phyloP scores from a whole-genome alignment of 2,329 filamentous ascomycete species.

The Verticillium isaacii region DNA sequence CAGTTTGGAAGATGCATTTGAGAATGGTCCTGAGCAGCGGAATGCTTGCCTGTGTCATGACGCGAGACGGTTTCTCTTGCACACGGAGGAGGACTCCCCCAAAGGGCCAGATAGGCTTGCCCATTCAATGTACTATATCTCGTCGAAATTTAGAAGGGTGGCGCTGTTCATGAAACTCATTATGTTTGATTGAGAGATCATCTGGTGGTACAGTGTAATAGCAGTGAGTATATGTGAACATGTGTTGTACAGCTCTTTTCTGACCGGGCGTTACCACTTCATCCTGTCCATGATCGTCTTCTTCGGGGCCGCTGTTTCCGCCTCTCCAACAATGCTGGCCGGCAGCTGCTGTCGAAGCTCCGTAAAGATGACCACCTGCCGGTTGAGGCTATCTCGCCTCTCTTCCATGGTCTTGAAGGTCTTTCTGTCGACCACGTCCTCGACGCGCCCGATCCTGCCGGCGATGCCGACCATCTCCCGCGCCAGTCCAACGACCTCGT shows the following conservation, averaged over 20 bases:
- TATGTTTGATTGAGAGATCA: background rate
- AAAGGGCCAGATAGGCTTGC: background rate
- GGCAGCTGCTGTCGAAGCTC: slow-evolving; percentile 7
- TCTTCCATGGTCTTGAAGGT: slow-evolving; percentile 25
- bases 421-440: slow-evolving; percentile 27
- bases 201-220: background rate
- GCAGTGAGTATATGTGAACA: background rate
- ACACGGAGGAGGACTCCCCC: background rate
- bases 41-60: background rate
- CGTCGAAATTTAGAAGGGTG: background rate
- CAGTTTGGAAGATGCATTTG: no score
- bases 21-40: no score
- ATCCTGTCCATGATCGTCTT: background rate
- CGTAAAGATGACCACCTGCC: slow-evolving; percentile 16
- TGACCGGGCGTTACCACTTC: background rate
- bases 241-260: background rate
- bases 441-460: slow-evolving; percentile 37
- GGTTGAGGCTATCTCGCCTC: slow-evolving; percentile 23
- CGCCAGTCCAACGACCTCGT: slow-evolving; percentile 39
- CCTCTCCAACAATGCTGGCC: background rate
- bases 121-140: background rate
- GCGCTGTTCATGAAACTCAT: background rate
- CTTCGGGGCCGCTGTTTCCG: background rate
- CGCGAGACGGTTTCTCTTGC: background rate
- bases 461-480: slow-evolving; percentile 40